Conservation (phyloP, 768 basidiomycete genomes). For the Termitomyces sp. region DNA sequence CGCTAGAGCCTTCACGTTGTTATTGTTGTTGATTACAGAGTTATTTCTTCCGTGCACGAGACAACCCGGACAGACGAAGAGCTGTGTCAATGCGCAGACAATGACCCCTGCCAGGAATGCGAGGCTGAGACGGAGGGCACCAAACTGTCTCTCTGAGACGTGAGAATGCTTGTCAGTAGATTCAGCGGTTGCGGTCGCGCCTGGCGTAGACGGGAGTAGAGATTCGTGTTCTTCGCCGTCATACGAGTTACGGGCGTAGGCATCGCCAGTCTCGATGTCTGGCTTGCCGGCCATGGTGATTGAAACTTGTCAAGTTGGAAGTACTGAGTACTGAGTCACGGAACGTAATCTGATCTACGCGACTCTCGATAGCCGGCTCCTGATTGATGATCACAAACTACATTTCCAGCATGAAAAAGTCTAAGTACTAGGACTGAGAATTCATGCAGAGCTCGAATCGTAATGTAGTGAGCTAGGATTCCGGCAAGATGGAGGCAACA, state of each 20-base stretch:
- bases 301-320: no score
- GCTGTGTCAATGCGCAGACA: conserved; percentile 48
- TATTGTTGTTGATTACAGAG: conserved; percentile 4
- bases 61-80: conserved; percentile 40
- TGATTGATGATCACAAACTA: no score
- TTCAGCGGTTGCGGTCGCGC: conserved; percentile 1
- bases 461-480: no score
- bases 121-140: conserved; percentile 33
- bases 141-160: conserved; percentile 22
- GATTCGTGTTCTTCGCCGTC: conserved; percentile 30
- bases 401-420: no score
- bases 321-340: background rate
- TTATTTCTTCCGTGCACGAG: conserved; percentile 20
- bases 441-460: no score
- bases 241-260: conserved; percentile 10
- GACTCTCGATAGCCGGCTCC: no score
- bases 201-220: conserved; percentile 27
- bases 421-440: no score
- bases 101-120: conserved; percentile 55
- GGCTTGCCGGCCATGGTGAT: conserved; percentile 15
- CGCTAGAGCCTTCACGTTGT: conserved; percentile 36
- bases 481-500: no score
- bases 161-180: background rate
- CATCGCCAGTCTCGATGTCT: conserved; percentile 20
- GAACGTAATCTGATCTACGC: background rate